Evolutionary conservation across 1,284 basidiomycete genomes (phyloP).

Genomic region (Ganoderma resinaceum): DNA sequence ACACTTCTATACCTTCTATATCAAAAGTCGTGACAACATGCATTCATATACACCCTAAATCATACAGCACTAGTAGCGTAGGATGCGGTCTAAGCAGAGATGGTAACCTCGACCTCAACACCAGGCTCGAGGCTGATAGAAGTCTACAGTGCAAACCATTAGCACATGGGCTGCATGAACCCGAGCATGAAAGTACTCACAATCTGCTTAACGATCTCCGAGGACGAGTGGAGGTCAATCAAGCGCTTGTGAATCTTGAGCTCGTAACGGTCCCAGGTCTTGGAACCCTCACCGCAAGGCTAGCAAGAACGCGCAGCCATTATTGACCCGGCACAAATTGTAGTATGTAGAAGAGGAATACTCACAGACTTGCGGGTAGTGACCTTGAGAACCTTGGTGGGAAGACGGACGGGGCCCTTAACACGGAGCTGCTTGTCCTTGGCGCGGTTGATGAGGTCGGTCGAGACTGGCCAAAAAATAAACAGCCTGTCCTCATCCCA

Average conservation of each 20-base stretch:
- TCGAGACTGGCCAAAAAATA: slow-evolving; percentile 68
- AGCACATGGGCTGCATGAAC: slow-evolving; percentile 11
- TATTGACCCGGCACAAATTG: not conserved
- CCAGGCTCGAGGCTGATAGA: slow-evolving; percentile 99
- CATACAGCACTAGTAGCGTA: slow-evolving; percentile 21
- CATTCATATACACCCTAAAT: slow-evolving; percentile 24
- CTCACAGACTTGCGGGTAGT: slow-evolving; percentile 97
- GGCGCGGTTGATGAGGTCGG: slow-evolving; percentile 96
- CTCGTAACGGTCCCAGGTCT: slow-evolving; percentile 99
- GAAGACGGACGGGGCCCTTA: slow-evolving; percentile 98
- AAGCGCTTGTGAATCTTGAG: slow-evolving; percentile 99
- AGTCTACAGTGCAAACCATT: slow-evolving; percentile 61
- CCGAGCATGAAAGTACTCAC: slow-evolving; percentile 54
- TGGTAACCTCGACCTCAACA: slow-evolving; percentile 99
- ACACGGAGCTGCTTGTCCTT: slow-evolving; percentile 99
- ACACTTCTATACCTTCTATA: too few species aligned
- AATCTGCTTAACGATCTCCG: slow-evolving; percentile 99
- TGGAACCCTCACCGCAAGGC: slow-evolving; percentile 99
- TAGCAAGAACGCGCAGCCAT: slow-evolving; percentile 42
- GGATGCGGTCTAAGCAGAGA: slow-evolving; percentile 62
- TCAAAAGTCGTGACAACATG: slow-evolving; percentile 13
- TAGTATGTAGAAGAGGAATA: slow-evolving; percentile 26
- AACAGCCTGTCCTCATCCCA: not conserved
- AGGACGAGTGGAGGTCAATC: slow-evolving; percentile 98
- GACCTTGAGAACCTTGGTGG: slow-evolving; percentile 98